Percentiles rank a stretch among this genome's conserved stretches.
phyloP scores from a whole-genome alignment of 2,329 filamentous ascomycete genomes.

The Teratosphaeria gauchensis region DNA sequence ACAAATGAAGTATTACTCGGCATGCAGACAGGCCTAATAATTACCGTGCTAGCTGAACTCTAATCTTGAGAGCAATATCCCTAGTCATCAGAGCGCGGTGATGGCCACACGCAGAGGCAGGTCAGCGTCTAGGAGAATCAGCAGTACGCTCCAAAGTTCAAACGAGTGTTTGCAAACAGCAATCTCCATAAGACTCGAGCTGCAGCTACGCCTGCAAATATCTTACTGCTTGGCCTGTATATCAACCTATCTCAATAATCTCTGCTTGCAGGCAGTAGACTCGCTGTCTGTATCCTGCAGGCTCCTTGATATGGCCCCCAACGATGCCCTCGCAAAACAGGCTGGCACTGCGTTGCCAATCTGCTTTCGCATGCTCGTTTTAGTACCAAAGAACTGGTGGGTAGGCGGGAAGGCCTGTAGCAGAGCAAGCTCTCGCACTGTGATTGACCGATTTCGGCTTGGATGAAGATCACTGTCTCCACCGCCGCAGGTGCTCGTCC shows the following conservation, averaged over 20 bases:
- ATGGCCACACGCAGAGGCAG: too few relatives aligned
- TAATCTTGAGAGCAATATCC: too few relatives aligned
- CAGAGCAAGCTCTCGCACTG: constrained; percentile 55
- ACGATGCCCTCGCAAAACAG: neutral
- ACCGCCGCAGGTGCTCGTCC: constrained; percentile 54
- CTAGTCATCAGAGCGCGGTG: too few relatives aligned
- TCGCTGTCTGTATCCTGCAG: neutral
- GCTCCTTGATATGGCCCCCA: neutral
- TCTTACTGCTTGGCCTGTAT: too few relatives aligned
- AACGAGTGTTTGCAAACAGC: too few relatives aligned
- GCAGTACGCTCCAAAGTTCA: too few relatives aligned
- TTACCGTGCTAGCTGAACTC: too few relatives aligned
- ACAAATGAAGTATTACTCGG: too few relatives aligned
- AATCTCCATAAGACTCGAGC: too few relatives aligned
- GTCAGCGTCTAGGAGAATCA: too few relatives aligned
- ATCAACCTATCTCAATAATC: neutral
- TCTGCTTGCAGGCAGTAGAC: neutral
- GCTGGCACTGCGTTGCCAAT: constrained; percentile 71
- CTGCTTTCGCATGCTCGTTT: constrained; percentile 44
- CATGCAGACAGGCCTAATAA: too few relatives aligned
- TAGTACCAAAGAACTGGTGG: neutral
- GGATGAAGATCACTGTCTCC: constrained; percentile 57
- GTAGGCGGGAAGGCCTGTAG: constrained; percentile 54
- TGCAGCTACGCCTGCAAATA: too few relatives aligned
- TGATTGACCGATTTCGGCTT: constrained; percentile 53